A percentile compares a stretch with the other conserved stretches of the same genome.
phyloP scores from a whole-genome alignment of 495 filamentous ascomycete species.

The Hyaloscypha finlandica region DNA sequence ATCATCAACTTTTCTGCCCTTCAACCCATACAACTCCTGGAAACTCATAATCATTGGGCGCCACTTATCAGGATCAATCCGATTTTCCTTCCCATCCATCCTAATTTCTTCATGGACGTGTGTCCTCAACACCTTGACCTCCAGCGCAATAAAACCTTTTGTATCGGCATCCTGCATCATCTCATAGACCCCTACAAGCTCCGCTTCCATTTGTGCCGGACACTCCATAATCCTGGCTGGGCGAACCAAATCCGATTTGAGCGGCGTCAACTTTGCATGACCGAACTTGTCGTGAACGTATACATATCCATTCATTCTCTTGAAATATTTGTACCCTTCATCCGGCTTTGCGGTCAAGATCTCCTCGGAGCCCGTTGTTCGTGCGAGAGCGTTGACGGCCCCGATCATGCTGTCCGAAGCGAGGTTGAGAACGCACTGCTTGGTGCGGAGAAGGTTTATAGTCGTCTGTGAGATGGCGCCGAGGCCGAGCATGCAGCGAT shows the following conservation, averaged over 20 bases:
- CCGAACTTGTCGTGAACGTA: constrained; percentile 42
- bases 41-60: constrained; percentile 47
- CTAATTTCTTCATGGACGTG: constrained; percentile 34
- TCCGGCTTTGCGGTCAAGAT: too few relatives aligned
- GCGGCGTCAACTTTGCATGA: constrained; percentile 37
- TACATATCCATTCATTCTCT: constrained; percentile 28
- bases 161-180: constrained; percentile 38
- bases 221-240: constrained; percentile 41
- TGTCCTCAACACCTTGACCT: constrained; percentile 37
- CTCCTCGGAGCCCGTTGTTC: constrained; percentile 36
- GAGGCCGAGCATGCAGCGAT: constrained; percentile 47
- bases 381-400: constrained; percentile 41
- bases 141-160: constrained; percentile 34
- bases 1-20: constrained; percentile 29
- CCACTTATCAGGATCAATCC: constrained; percentile 46
- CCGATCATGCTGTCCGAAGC: constrained; percentile 40
- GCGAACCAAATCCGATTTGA: constrained; percentile 36
- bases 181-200: constrained; percentile 36
- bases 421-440: constrained; percentile 48
- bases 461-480: constrained; percentile 42
- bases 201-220: constrained; percentile 45
- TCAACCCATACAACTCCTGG: constrained; percentile 44
- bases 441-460: constrained; percentile 44
- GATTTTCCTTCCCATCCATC: constrained; percentile 41
- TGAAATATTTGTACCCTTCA: constrained; percentile 32